Conservation (phyloP, 2,329 filamentous ascomycete genomes). For the Fonsecaea nubica region DNA sequence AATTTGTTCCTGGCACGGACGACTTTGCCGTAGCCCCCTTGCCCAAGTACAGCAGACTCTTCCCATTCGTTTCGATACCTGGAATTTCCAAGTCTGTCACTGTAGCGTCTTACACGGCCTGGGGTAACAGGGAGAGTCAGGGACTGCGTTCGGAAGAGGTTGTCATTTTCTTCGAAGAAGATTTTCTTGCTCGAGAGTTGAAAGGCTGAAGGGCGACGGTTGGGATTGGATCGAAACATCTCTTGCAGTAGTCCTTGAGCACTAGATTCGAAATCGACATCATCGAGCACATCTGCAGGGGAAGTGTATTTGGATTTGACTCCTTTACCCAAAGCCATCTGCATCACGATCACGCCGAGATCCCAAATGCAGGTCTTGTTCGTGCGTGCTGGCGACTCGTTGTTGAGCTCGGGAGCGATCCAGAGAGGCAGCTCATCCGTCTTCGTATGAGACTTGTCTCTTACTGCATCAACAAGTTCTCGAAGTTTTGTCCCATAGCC, state of each 20-base stretch:
- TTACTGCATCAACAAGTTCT: constrained; percentile 58
- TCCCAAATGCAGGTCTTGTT: constrained; percentile 94
- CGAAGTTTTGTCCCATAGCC: constrained; percentile 56
- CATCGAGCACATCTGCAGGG: constrained; percentile 58
- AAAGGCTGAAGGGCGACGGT: constrained; percentile 84
- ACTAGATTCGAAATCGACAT: constrained; percentile 74
- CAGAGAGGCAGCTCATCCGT: constrained; percentile 81
- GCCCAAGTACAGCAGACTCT: constrained; percentile 85
- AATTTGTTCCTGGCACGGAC: constrained; percentile 94
- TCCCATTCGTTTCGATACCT: constrained; percentile 89
- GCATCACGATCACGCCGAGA: constrained; percentile 85
- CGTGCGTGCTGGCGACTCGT: constrained; percentile 61
- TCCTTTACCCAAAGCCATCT: constrained; percentile 90
- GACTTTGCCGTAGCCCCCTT: constrained; percentile 94
- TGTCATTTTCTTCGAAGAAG: constrained; percentile 35
- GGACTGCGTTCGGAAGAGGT: constrained; percentile 30
- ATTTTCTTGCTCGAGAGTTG: constrained; percentile 55
- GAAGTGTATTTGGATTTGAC: constrained; percentile 78
- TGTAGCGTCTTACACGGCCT: constrained; percentile 29
- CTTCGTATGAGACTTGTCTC: constrained; percentile 59
- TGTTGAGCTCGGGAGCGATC: constrained; percentile 77
- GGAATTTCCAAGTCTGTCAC: constrained; percentile 57
- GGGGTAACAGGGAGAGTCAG: constrained; percentile 24
- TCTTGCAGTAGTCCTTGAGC: constrained; percentile 80
- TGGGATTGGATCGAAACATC: constrained; percentile 83